A percentile compares a stretch with the other conserved stretches of the same genome.
phyloP scores from a whole-genome alignment of 768 basidiomycete species.

The Mycena amicta region DNA sequence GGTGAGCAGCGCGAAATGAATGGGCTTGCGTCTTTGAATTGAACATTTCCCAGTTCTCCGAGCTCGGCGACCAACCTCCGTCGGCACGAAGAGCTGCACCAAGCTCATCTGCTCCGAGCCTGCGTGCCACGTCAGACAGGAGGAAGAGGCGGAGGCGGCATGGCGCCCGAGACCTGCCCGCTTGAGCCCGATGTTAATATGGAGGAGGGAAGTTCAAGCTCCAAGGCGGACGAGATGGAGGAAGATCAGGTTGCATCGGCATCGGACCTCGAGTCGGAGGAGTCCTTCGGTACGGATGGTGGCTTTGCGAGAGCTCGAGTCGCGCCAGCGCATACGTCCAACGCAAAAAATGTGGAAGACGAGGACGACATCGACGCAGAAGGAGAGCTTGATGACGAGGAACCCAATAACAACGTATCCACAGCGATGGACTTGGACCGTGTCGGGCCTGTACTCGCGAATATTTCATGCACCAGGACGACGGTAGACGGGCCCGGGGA shows the following conservation, averaged over 20 bases:
- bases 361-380: neutral
- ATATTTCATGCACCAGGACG: neutral
- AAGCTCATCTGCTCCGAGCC: constrained; percentile 98
- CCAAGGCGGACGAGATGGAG: neutral
- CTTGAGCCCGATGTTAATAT: too few species aligned
- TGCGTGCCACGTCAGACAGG: too few species aligned
- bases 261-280: constrained; percentile 19
- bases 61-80: constrained; percentile 96
- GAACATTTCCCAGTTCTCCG: constrained; percentile 92
- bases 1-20: neutral
- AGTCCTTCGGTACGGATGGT: constrained; percentile 5
- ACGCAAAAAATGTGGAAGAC: neutral
- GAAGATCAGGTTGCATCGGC: neutral
- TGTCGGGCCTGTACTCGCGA: neutral
- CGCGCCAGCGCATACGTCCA: neutral
- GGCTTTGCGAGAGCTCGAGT: neutral
- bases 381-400: neutral
- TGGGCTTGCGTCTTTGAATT: constrained; percentile 91
- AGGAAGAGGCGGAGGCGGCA: too few species aligned
- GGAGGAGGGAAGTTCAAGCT: neutral
- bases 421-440: neutral
- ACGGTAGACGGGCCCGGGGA: too few species aligned
- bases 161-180: too few species aligned
- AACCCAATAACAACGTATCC: neutral
- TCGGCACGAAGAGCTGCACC: constrained; percentile 95